A percentile compares a stretch with the other conserved stretches of the same genome.
Conservation (phyloP, 306 rosid genomes). For the Vigna unguiculata region DNA sequence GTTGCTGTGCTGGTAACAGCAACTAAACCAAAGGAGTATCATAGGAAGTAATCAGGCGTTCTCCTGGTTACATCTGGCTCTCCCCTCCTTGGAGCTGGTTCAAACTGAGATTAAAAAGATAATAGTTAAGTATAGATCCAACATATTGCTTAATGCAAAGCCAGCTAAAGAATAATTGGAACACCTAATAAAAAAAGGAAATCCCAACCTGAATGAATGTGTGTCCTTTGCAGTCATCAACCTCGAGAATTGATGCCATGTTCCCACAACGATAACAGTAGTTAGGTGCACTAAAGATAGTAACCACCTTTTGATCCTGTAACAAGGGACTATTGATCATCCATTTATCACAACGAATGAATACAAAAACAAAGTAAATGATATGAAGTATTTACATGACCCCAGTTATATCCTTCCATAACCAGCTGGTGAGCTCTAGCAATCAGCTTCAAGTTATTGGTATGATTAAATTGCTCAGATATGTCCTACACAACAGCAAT, state of each 20-base stretch:
- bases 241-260: conserved; percentile 97
- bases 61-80: conserved; percentile 96
- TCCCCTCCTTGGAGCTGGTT: conserved; percentile 99
- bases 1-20: conserved; percentile 50
- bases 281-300: conserved; percentile 95
- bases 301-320: conserved; percentile 96
- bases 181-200: not conserved
- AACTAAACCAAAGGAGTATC: conserved; percentile 47
- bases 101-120: conserved; percentile 66
- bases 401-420: conserved; percentile 98
- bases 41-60: conserved; percentile 94
- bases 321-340: conserved; percentile 36
- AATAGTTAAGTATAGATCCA: not conserved
- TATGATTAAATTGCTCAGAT: conserved; percentile 95
- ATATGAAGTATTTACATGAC: conserved; percentile 68
- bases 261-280: conserved; percentile 96
- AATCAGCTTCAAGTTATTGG: conserved; percentile 87
- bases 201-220: conserved; percentile 91
- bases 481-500: conserved; percentile 66
- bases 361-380: conserved; percentile 12
- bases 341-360: not conserved
- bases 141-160: not conserved
- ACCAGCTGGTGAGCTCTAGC: conserved; percentile 99
- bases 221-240: conserved; percentile 94
- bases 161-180: conserved; percentile 15